Conservation (phyloP, 108 stramenopile genomes). For the Cyclotella distinguenda region DNA sequence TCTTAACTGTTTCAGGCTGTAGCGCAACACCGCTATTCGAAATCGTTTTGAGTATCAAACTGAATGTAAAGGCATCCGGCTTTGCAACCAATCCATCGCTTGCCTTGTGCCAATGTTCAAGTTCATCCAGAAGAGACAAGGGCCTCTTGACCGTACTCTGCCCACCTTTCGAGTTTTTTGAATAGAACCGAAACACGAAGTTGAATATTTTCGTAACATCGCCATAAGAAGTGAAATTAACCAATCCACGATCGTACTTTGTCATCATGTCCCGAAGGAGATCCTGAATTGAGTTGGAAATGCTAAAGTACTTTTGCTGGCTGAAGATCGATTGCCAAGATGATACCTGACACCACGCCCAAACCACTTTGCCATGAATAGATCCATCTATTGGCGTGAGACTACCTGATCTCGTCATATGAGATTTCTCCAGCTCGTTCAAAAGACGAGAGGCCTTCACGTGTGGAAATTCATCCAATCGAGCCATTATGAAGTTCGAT, state of each 20-base stretch:
- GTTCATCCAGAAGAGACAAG: constrained; percentile 24
- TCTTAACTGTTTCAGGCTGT: constrained; percentile 12
- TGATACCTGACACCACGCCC: constrained; percentile 33
- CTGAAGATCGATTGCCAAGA: constrained; percentile 28
- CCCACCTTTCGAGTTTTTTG: constrained; percentile 21
- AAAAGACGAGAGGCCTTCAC: constrained; percentile 26
- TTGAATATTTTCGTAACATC: constrained; percentile 44
- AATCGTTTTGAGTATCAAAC: constrained; percentile 32
- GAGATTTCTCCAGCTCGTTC: constrained; percentile 25
- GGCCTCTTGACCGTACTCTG: constrained; percentile 12
- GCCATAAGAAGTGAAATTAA: constrained; percentile 13
- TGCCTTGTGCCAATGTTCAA: constrained; percentile 23
- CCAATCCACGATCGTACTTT: constrained; percentile 16
- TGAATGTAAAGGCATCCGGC: constrained; percentile 35
- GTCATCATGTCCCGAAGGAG: constrained; percentile 19
- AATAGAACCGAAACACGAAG: constrained; percentile 27
- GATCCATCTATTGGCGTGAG: constrained; percentile 32
- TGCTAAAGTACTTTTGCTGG: constrained; percentile 4
- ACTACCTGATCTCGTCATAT: background rate
- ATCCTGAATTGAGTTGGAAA: constrained; percentile 9
- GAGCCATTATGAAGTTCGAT: constrained; percentile 15
- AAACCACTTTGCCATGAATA: constrained; percentile 23
- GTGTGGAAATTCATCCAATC: constrained; percentile 31
- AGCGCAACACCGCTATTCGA: constrained; percentile 17
- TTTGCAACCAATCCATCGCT: constrained; percentile 27